Evolutionary conservation across 2,329 filamentous ascomycete species (phyloP).

Genomic region (Phaeosphaeriaceae sp.): DNA sequence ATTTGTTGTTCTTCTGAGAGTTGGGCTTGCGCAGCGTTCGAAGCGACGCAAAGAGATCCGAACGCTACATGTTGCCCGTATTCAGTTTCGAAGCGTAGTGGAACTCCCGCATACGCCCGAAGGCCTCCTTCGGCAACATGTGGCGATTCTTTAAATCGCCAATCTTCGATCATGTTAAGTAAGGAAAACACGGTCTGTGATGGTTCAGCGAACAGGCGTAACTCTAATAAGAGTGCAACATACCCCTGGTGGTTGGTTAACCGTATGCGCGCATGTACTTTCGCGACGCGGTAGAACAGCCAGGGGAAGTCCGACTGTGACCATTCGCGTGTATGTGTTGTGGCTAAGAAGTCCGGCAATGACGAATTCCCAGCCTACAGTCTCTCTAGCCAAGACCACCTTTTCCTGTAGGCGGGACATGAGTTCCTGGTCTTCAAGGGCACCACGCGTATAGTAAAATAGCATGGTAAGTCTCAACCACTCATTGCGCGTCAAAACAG

Average conservation of each 20-base stretch:
- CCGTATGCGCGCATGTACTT: conserved; percentile 54
- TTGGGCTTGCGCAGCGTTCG: conserved; percentile 39
- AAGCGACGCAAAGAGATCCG: conserved; percentile 55
- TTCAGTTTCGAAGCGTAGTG: conserved; percentile 50
- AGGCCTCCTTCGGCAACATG: conserved; percentile 51
- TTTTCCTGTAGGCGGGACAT: conserved; percentile 53
- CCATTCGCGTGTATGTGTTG: conserved; percentile 53
- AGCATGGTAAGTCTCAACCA: conserved; percentile 48
- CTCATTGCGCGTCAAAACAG: conserved; percentile 46
- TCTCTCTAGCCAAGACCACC: conserved; percentile 49
- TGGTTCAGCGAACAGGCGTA: conserved; percentile 3
- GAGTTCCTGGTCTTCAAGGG: conserved; percentile 51
- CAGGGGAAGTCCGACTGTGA: conserved; percentile 51
- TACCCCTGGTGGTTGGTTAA: conserved; percentile 44
- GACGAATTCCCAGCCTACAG: conserved; percentile 56
- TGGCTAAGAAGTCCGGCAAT: conserved; percentile 54
- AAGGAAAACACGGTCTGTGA: conserved; percentile 49
- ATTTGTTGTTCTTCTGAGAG: conserved; percentile 42
- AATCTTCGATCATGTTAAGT: conserved; percentile 52
- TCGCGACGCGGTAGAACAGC: conserved; percentile 55
- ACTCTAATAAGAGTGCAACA: conserved; percentile 13
- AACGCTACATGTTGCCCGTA: conserved; percentile 50
- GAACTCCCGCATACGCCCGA: conserved; percentile 51
- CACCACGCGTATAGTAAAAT: conserved; percentile 54
- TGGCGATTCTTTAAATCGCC: conserved; percentile 53